Evolutionary conservation across 202 grass and related monocot genomes (phyloP), one percentile per base, ranked within the genome.

Genomic region (Zoysia matrella): DNA sequence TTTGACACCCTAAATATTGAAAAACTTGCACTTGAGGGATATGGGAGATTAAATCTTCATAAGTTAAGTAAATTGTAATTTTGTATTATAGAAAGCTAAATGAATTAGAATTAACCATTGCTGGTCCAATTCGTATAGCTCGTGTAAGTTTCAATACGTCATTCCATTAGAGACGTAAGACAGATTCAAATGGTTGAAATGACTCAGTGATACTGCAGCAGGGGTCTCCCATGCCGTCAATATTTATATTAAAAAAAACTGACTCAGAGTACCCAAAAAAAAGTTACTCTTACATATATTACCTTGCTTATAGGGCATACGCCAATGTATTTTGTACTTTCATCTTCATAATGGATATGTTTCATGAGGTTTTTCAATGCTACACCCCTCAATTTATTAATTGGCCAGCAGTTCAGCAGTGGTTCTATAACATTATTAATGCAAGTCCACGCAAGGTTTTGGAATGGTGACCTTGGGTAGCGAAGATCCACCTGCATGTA

Each of bases 321-420:
- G 1, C 74, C 44, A 4, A 90, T 30, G 9, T 90, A 87, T 5
- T 79, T 86, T 40, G 67, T 82, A 40, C 22, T 83, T 83, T 87
- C 79, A 4, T 90, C 84, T 63, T 90, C 84, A 63, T 87, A 90
- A 52, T 78, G 88, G 4, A 90, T 90, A 78, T 90, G 88, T 45
- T 87, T 64, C 73, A 90, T 75, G 40, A 86, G 55, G 0, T 64
- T 69, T 51, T 48, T 74, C 79, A 90, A 1, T 11, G 84, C 88
- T 7, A 1, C 66, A 1, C 75, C 61, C 56, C 88, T 82, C 5
- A 90, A 60, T 15, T 70, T 90, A 47, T 77, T 90, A 66, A 75
- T 0, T 18, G 88, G 88, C 88, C 84, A 90, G 46, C 5, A 54
- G 11, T 49, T 82, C 1, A 90, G 58, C 2, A 90, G 15, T 5